phyloP scores from a whole-genome alignment of 2,329 filamentous ascomycete genomes.

The Metarhizium robertsii region DNA sequence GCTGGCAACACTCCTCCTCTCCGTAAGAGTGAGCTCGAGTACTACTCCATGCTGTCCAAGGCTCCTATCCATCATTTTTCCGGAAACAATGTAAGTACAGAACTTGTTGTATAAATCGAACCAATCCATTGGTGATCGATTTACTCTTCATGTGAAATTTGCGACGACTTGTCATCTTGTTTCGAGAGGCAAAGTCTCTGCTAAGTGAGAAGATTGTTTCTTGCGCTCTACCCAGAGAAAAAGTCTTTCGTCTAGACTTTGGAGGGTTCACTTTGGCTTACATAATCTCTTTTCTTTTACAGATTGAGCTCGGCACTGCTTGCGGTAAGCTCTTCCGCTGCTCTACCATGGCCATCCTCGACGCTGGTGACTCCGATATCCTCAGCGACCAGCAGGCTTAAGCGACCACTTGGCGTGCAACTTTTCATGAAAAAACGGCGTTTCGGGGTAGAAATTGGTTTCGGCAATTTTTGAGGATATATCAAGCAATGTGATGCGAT shows the following conservation, averaged over 20 bases:
- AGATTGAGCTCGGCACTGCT: conserved; percentile 97
- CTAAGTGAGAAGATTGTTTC: conserved; percentile 15
- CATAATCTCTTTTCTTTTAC: conserved; percentile 28
- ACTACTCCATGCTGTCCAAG: conserved; percentile 89
- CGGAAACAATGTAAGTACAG: conserved; percentile 89
- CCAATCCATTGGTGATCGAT: neutral
- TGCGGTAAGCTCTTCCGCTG: conserved; percentile 99
- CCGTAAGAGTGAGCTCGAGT: conserved; percentile 95
- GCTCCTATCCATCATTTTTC: conserved; percentile 94
- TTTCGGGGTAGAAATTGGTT: conserved; percentile 30
- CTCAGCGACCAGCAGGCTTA: conserved; percentile 67
- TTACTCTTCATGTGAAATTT: neutral
- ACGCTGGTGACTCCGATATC: conserved; percentile 98
- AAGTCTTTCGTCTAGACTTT: conserved; percentile 70
- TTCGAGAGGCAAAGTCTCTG: conserved; percentile 10
- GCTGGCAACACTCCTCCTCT: conserved; percentile 92
- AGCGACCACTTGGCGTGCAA: conserved; percentile 16
- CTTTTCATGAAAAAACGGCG: conserved; percentile 25
- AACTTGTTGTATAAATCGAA: neutral
- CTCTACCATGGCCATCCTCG: conserved; percentile 93
- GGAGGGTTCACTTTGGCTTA: conserved; percentile 70
- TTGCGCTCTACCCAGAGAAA: conserved; percentile 71
- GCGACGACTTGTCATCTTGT: neutral
- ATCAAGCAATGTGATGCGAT: conserved; percentile 19
- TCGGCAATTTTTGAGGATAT: conserved; percentile 25